Conservation (phyloP, 768 basidiomycete species). For the Gautieria morchelliformis region DNA sequence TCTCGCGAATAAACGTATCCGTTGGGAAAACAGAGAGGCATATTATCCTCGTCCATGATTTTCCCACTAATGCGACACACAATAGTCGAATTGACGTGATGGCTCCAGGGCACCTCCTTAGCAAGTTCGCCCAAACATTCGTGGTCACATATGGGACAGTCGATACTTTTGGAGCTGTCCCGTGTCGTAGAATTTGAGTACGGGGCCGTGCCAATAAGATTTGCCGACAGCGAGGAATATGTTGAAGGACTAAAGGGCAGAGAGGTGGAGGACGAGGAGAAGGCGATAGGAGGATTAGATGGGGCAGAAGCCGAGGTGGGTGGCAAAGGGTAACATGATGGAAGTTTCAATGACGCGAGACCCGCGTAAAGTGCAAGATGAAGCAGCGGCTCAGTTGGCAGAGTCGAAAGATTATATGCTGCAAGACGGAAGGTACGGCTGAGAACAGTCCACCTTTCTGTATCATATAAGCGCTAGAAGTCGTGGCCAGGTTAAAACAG, state of each 20-base stretch:
- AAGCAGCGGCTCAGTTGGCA: slow-evolving; percentile 81
- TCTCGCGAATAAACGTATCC: slow-evolving; percentile 92
- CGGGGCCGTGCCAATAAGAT: slow-evolving; percentile 6
- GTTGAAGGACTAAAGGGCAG: background rate
- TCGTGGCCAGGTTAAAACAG: background rate
- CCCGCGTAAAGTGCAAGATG: slow-evolving; percentile 87
- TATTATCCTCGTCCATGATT: slow-evolving; percentile 92
- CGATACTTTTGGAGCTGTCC: slow-evolving; percentile 50
- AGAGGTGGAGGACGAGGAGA: background rate
- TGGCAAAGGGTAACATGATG: slow-evolving; percentile 53
- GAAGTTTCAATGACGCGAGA: slow-evolving; percentile 81
- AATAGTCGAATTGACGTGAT: slow-evolving; percentile 92
- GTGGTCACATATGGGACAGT: slow-evolving; percentile 87
- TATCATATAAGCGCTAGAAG: slow-evolving; percentile 72
- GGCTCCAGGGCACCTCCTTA: slow-evolving; percentile 79
- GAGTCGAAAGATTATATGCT: slow-evolving; percentile 77
- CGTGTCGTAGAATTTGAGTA: background rate
- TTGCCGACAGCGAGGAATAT: slow-evolving; percentile 10
- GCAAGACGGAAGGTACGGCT: slow-evolving; percentile 74
- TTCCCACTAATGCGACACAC: slow-evolving; percentile 86
- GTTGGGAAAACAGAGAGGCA: slow-evolving; percentile 85
- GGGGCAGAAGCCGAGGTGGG: slow-evolving; percentile 6
- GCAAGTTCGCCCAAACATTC: slow-evolving; percentile 68
- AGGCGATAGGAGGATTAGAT: background rate
- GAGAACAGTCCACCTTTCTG: slow-evolving; percentile 65